These are phyloP conservation scores for Hura crepitans DNA, from an alignment of 441 rosid genomes.

Conservation along the genomic window DNA sequence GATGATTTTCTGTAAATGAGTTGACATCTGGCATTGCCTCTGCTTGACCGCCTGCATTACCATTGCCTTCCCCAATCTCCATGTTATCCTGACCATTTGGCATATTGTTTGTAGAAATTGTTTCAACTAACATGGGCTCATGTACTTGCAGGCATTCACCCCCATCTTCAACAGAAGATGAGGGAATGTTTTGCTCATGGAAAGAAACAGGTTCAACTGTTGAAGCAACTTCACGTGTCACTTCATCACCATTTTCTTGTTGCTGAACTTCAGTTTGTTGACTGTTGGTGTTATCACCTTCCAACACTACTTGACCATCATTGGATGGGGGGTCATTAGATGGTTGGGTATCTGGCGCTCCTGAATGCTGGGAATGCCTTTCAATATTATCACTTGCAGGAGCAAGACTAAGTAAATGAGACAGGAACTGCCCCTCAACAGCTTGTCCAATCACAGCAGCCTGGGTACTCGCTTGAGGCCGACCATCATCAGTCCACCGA, in stretches of 20 bases:
- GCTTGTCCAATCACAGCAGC: slow-evolving; percentile 86
- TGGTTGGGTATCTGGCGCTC: slow-evolving; percentile 56
- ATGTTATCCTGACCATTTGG: slow-evolving; percentile 59
- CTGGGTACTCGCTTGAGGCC: slow-evolving; percentile 79
- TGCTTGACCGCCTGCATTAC: slow-evolving; percentile 38
- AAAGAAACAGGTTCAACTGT: slow-evolving; percentile 36
- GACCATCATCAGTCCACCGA: slow-evolving; percentile 97
- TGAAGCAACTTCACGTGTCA: slow-evolving; percentile 32
- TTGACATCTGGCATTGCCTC: slow-evolving; percentile 41
- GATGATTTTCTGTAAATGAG: slow-evolving; percentile 42
- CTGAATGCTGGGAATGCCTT: slow-evolving; percentile 60
- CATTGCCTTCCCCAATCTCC: slow-evolving; percentile 73
- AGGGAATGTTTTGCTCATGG: slow-evolving; percentile 37
- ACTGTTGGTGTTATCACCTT: slow-evolving; percentile 43
- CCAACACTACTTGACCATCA: slow-evolving; percentile 44
- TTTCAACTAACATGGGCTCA: slow-evolving; percentile 52
- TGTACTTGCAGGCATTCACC: slow-evolving; percentile 34
- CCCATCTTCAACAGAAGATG: slow-evolving; percentile 27
- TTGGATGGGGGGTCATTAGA: slow-evolving; percentile 40
- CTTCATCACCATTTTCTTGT: slow-evolving; percentile 41
- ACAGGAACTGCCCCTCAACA: slow-evolving; percentile 78
- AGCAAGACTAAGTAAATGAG: slow-evolving; percentile 52
- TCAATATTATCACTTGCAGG: slow-evolving; percentile 52
- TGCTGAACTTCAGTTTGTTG: slow-evolving; percentile 54
- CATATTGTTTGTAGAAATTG: slow-evolving; percentile 48